Base-by-base conservation (phyloP, 2,329 filamentous ascomycete species). In the Penicillium sp. region DNA sequence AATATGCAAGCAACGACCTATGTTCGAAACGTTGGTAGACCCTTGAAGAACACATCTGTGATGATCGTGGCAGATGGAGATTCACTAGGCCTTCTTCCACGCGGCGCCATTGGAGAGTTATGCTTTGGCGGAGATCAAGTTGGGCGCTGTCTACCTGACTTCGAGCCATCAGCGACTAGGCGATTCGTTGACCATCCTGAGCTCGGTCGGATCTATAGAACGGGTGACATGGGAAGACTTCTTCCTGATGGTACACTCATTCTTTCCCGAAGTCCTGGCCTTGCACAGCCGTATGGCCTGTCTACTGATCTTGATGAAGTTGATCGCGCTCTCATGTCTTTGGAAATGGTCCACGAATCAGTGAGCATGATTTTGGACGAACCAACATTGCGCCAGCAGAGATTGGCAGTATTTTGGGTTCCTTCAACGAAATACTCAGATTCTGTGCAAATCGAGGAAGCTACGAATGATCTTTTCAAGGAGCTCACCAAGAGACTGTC, bases 121-220 rank as follows among this genome's bases (percentile, higher is more conserved):
- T 94, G 87, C 61, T 93, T 95, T 64, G 88, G 88, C 13, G 90
- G 89, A 10, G 80, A 87, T 43, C 89, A 95, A 68, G 81, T 95
- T 5, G 53, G 42, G 22, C 40, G n/a, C 2, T 19, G 37, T 24
- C 34, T 57, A 17, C 21, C 45, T 12, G 29, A 28, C 13, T 26
- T 22, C 2, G 22, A 43, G 0, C 74, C 77, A 3, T 68, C 87
- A 35, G 88, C 84, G 0, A 66, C 72, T 0, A 69, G 75, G 12
- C 88, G 83, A 58, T 87, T 95, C 52, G 74, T 91, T 42, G 56
- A 80, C 0, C 85, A 94, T 61, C 76, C 82, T 0, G 53, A 64
- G 0, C 85, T 81, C 63, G 89, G 89, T 1, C 79, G 82, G 1
- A 69, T 96, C 0, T 95, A 95, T 62, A 80, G 87, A 12, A 89